These are phyloP conservation scores for Zopfia rhizophila DNA, from an alignment of 2,329 filamentous ascomycete genomes.

Conservation along the genomic window DNA sequence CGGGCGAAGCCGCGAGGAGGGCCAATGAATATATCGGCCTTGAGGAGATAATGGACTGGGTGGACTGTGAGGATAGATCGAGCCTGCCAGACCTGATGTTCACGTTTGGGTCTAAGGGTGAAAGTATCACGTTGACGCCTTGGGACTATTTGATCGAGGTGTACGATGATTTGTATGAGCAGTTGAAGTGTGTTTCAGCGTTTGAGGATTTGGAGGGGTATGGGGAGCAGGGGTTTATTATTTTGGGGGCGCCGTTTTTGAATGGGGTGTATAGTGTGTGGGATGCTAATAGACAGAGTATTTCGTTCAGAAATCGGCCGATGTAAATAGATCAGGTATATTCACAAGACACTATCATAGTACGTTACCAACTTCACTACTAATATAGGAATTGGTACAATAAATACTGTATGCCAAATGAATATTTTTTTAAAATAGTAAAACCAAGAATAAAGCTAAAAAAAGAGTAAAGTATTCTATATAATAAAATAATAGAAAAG, in stretches of 20 bases:
- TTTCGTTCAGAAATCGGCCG: slow-evolving; percentile 12
- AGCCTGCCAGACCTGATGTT: slow-evolving; percentile 12
- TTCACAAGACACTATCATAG: too few relatives aligned
- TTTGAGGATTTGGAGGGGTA: slow-evolving; percentile 3
- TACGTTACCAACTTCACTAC: too few relatives aligned
- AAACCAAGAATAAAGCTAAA: too few relatives aligned
- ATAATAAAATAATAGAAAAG: too few relatives aligned
- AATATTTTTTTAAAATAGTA: too few relatives aligned
- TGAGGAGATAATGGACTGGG: slow-evolving; percentile 1
- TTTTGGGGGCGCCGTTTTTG: slow-evolving; percentile 17
- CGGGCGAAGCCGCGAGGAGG: slow-evolving; percentile 4
- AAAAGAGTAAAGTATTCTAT: too few relatives aligned
- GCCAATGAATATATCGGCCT: slow-evolving; percentile 8
- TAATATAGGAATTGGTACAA: too few relatives aligned
- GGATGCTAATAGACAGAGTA: slow-evolving; percentile 19
- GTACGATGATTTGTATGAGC: slow-evolving; percentile 8
- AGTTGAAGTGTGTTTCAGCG: slow-evolving; percentile 15
- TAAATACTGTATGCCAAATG: too few relatives aligned
- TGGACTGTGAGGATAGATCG: slow-evolving; percentile 12
- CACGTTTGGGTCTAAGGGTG: slow-evolving; percentile 3
- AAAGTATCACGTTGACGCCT: slow-evolving; percentile 18
- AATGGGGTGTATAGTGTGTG: slow-evolving; percentile 17
- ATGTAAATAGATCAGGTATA: too few relatives aligned
- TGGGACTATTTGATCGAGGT: slow-evolving; percentile 20
- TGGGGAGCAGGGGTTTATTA: slow-evolving; percentile 12